Percentiles rank a stretch among this genome's conserved stretches.
phyloP scores from a whole-genome alignment of 2,329 filamentous ascomycete species.

The Leptographium flavum region DNA sequence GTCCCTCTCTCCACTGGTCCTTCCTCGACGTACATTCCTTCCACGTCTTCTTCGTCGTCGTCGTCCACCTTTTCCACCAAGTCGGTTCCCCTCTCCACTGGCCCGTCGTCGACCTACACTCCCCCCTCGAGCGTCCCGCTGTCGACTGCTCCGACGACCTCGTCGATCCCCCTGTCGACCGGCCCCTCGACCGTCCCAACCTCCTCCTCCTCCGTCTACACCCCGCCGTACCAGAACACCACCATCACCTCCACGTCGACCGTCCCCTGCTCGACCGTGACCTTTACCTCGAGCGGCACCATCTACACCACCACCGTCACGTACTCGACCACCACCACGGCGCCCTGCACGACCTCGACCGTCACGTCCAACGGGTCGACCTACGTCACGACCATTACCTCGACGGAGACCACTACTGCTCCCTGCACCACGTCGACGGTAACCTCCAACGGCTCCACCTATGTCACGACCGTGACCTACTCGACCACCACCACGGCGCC shows the following conservation, averaged over 20 bases:
- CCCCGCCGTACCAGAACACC: not conserved
- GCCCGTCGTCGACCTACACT: not conserved
- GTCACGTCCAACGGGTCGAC: not conserved
- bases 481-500: not conserved
- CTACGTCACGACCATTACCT: not conserved
- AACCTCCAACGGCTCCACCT: not conserved
- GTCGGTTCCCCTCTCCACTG: not conserved
- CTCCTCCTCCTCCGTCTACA: not conserved
- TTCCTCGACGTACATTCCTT: not conserved
- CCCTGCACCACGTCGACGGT: not conserved
- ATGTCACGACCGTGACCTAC: not conserved
- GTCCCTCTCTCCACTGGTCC: not conserved
- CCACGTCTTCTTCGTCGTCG: not conserved
- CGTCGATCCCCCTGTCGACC: not conserved
- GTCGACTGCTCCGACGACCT: not conserved
- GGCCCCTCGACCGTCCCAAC: not conserved
- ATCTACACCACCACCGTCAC: not conserved
- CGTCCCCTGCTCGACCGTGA: not conserved
- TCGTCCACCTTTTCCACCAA: not conserved
- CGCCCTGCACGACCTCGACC: not conserved
- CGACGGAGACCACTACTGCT: not conserved
- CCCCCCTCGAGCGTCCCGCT: too few relatives aligned
- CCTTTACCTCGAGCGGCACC: not conserved
- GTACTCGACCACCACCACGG: conserved; percentile 3
- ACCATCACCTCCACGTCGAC: not conserved